A percentile compares a stretch with the other conserved stretches of the same genome.
Conservation (phyloP, 2,329 filamentous ascomycete genomes). For the Talaromyces sp. region DNA sequence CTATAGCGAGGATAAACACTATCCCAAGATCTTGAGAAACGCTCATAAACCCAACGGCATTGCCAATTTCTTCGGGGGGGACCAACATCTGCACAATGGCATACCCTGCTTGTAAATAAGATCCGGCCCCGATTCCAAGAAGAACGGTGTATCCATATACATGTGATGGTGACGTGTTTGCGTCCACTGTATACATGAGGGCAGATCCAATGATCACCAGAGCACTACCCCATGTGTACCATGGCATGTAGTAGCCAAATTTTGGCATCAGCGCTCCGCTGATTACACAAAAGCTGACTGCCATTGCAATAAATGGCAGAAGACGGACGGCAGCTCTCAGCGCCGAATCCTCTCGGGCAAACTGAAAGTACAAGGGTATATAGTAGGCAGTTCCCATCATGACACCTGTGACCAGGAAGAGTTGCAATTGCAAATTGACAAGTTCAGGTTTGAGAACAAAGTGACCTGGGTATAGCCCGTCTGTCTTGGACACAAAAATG, state of each 20-base stretch:
- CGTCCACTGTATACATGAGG: constrained; percentile 21
- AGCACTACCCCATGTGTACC: constrained; percentile 25
- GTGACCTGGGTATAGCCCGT: not conserved
- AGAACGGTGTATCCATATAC: constrained; percentile 25
- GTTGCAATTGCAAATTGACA: not conserved
- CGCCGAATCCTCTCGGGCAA: constrained; percentile 41
- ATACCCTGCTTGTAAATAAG: constrained; percentile 22
- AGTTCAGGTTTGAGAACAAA: not conserved
- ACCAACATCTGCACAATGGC: constrained; percentile 21
- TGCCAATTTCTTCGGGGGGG: not conserved
- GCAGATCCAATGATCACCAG: constrained; percentile 24
- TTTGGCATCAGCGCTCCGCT: constrained; percentile 24
- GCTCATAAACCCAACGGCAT: constrained; percentile 9
- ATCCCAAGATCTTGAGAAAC: not conserved
- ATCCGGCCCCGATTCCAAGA: constrained; percentile 21
- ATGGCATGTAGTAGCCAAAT: constrained; percentile 24
- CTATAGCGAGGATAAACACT: not conserved
- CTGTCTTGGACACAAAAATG: not conserved
- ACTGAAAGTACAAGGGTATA: constrained; percentile 53
- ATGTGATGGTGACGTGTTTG: constrained; percentile 19
- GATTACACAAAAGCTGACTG: constrained; percentile 14
- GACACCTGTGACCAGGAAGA: constrained; percentile 22
- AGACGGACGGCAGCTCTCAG: constrained; percentile 28
- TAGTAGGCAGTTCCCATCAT: constrained; percentile 39
- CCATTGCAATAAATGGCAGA: constrained; percentile 25